A percentile compares a stretch with the other conserved stretches of the same genome.
phyloP scores from a whole-genome alignment of 2,329 filamentous ascomycete species.

The Fusarium domesticum region DNA sequence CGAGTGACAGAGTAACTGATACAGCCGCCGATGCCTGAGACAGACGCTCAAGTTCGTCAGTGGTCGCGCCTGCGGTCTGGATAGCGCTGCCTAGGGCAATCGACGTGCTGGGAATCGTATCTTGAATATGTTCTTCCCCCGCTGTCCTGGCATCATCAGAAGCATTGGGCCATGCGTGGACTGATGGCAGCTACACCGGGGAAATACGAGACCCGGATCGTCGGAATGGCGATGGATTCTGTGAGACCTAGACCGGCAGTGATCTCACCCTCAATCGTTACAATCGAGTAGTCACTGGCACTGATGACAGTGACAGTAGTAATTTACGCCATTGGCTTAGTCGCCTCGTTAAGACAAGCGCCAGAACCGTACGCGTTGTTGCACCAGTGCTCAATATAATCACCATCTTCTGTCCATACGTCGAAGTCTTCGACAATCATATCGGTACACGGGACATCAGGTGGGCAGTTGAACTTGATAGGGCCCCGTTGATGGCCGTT shows the following conservation, averaged over 20 bases:
- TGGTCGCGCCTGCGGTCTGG: too few species aligned
- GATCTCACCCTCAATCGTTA: slow-evolving; percentile 19
- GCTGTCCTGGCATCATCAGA: too few species aligned
- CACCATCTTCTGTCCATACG: slow-evolving; percentile 14
- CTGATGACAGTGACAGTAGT: slow-evolving; percentile 15
- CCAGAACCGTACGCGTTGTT: slow-evolving; percentile 21
- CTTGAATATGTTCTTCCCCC: too few species aligned
- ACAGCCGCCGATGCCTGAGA: too few species aligned
- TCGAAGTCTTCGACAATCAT: slow-evolving; percentile 20
- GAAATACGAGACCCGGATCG: slow-evolving; percentile 12
- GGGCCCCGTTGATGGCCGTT: slow-evolving; percentile 18
- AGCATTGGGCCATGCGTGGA: slow-evolving; percentile 5
- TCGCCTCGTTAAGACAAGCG: slow-evolving; percentile 13
- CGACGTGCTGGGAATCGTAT: too few species aligned
- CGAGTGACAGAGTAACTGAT: too few species aligned
- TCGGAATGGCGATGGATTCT: slow-evolving; percentile 16
- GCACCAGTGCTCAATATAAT: slow-evolving; percentile 15
- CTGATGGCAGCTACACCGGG: slow-evolving; percentile 18
- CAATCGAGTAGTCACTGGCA: slow-evolving; percentile 7
- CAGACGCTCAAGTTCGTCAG: too few species aligned
- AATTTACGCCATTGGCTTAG: slow-evolving; percentile 8
- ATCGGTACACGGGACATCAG: slow-evolving; percentile 17
- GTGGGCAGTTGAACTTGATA: slow-evolving; percentile 23
- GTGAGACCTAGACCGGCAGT: slow-evolving; percentile 14
- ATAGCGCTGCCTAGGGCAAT: too few species aligned